These are phyloP conservation scores for Meredithiella fracta DNA, from an alignment of 2,329 filamentous ascomycete genomes.

Conservation along the genomic window DNA sequence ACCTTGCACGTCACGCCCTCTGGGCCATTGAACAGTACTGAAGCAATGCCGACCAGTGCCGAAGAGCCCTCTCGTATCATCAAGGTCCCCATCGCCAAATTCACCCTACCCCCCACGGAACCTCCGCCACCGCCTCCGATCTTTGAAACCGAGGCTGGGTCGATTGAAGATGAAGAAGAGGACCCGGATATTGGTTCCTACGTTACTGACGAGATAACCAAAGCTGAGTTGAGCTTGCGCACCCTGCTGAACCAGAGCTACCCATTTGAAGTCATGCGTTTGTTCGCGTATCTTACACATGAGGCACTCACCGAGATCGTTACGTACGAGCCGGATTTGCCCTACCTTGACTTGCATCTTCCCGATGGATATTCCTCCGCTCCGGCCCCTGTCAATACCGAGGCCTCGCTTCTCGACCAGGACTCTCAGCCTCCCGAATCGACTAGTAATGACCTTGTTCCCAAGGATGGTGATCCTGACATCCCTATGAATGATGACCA, in stretches of 20 bases:
- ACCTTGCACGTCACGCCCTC: neutral
- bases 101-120: slow-evolving; percentile 26
- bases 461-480: neutral
- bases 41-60: neutral
- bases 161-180: slow-evolving; percentile 24
- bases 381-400: too few species aligned
- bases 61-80: slow-evolving; percentile 17
- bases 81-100: slow-evolving; percentile 21
- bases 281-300: slow-evolving; percentile 32
- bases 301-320: slow-evolving; percentile 33
- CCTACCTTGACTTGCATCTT: slow-evolving; percentile 6
- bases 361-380: neutral
- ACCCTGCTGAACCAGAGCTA: slow-evolving; percentile 27
- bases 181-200: slow-evolving; percentile 38
- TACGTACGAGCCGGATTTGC: slow-evolving; percentile 24
- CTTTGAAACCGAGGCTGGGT: slow-evolving; percentile 8
- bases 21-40: neutral
- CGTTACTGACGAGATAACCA: slow-evolving; percentile 35
- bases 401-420: too few species aligned
- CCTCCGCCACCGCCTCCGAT: slow-evolving; percentile 18
- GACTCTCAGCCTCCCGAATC: too few species aligned
- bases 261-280: slow-evolving; percentile 27
- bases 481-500: neutral
- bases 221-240: slow-evolving; percentile 33
- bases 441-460: too few species aligned